Percentiles rank a stretch among this genome's conserved stretches.
These are phyloP conservation scores for Acanthamoeba royreba DNA, from an alignment of 208 protist genomes.

Conservation along the genomic window DNA sequence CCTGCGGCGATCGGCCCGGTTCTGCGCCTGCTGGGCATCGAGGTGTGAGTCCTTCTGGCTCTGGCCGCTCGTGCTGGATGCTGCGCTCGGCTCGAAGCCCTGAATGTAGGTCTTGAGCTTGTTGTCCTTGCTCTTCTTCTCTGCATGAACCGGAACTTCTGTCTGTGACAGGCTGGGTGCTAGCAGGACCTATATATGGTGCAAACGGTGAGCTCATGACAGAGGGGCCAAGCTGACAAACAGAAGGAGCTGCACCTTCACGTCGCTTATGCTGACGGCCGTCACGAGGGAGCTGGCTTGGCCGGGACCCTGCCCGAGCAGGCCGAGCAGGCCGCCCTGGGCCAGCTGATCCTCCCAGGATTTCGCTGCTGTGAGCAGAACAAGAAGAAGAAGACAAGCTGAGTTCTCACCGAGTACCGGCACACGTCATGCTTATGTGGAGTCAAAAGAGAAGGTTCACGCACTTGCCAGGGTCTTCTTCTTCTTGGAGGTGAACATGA, in stretches of 20 bases:
- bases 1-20: not conserved
- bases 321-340: not conserved
- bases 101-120: conserved; percentile 26
- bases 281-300: not conserved
- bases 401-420: too few relatives aligned
- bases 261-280: not conserved
- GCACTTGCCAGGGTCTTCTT: too few relatives aligned
- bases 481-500: too few relatives aligned
- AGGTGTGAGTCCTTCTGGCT: not conserved
- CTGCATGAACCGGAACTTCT: not conserved
- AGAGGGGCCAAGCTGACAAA: too few relatives aligned
- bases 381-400: too few relatives aligned
- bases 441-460: too few relatives aligned
- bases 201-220: too few relatives aligned
- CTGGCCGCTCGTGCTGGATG: not conserved
- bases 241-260: too few relatives aligned
- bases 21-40: not conserved
- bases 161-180: too few relatives aligned
- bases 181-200: too few relatives aligned
- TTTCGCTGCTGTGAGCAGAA: not conserved
- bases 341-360: not conserved
- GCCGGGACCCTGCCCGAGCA: not conserved
- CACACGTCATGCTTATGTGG: too few relatives aligned
- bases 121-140: not conserved
- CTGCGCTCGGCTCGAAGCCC: not conserved